Evolutionary conservation across 805 yeast species (phyloP).

Genomic region (Metschnikowia similis): DNA sequence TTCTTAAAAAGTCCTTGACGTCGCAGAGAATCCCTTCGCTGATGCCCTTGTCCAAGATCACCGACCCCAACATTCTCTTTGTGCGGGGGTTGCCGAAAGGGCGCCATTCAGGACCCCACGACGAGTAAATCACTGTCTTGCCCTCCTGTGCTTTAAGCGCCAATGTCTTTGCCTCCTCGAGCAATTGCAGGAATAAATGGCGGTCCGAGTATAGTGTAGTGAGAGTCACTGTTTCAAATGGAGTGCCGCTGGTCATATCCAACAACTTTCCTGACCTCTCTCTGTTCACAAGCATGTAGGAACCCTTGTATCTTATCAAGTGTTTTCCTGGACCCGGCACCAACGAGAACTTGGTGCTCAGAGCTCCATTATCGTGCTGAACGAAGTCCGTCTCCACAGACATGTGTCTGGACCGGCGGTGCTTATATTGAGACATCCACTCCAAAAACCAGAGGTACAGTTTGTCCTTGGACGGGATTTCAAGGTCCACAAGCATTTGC

Average conservation of each 20-base stretch:
- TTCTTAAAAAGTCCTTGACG: conserved; percentile 70
- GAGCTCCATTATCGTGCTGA: conserved; percentile 91
- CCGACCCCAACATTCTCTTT: conserved; percentile 80
- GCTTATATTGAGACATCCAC: conserved; percentile 88
- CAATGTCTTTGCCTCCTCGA: conserved; percentile 77
- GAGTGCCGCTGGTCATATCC: conserved; percentile 87
- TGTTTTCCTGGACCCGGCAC: conserved; percentile 99
- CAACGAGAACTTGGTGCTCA: conserved; percentile 77
- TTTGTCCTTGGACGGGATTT: conserved; percentile 89
- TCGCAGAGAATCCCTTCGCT: conserved; percentile 64
- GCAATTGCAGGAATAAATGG: conserved; percentile 58
- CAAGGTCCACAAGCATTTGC: conserved; percentile 84
- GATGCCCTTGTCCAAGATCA: conserved; percentile 74
- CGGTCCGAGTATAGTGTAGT: conserved; percentile 87
- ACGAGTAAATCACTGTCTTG: conserved; percentile 86
- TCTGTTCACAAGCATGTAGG: conserved; percentile 81
- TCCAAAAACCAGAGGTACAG: conserved; percentile 92
- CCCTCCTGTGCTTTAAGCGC: conserved; percentile 86
- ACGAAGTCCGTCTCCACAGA: conserved; percentile 83
- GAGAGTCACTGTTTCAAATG: conserved; percentile 92
- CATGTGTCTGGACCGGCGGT: conserved; percentile 73
- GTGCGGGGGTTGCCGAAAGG: conserved; percentile 95
- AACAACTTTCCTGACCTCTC: conserved; percentile 87
- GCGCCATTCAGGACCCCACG: conserved; percentile 99
- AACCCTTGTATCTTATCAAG: conserved; percentile 77